Evolutionary conservation across 768 basidiomycete genomes (phyloP).

Genomic region (Steccherinum ochraceum): DNA sequence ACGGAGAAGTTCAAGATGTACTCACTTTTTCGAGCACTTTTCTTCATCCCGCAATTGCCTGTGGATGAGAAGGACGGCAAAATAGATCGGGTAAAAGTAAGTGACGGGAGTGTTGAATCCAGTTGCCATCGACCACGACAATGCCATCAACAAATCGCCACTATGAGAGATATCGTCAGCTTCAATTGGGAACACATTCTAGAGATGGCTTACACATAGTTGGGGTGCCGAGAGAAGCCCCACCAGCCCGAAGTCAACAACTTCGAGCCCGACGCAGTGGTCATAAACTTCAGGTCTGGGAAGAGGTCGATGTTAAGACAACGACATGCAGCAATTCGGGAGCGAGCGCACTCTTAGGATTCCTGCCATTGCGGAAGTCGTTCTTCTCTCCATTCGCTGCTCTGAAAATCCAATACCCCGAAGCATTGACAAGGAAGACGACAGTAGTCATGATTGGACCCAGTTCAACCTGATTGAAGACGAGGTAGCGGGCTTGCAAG

Average conservation of each 20-base stretch:
- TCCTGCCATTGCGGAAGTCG: constrained; percentile 86
- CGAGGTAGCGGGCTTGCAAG: constrained; percentile 91
- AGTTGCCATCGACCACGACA: constrained; percentile 91
- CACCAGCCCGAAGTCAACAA: constrained; percentile 96
- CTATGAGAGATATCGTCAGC: constrained; percentile 30
- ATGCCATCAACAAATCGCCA: constrained; percentile 82
- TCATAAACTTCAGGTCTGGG: constrained; percentile 70
- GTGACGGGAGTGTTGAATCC: constrained; percentile 91
- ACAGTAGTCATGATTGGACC: constrained; percentile 48
- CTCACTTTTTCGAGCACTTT: constrained; percentile 81
- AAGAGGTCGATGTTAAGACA: neutral
- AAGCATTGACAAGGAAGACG: constrained; percentile 57
- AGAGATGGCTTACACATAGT: constrained; percentile 58
- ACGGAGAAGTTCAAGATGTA: constrained; percentile 7
- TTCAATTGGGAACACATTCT: neutral
- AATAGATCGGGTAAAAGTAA: constrained; percentile 92
- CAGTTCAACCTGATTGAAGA: constrained; percentile 80
- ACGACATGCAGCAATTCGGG: neutral
- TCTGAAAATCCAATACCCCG: constrained; percentile 92
- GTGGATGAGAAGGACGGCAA: constrained; percentile 83
- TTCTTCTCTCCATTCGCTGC: constrained; percentile 90
- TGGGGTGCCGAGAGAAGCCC: constrained; percentile 91
- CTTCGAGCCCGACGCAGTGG: constrained; percentile 82
- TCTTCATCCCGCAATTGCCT: constrained; percentile 90
- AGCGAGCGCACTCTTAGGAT: constrained; percentile 72